These are phyloP conservation scores for Saussurea involucrata DNA, from an alignment of 129 eudicot genomes.

Conservation along the genomic window DNA sequence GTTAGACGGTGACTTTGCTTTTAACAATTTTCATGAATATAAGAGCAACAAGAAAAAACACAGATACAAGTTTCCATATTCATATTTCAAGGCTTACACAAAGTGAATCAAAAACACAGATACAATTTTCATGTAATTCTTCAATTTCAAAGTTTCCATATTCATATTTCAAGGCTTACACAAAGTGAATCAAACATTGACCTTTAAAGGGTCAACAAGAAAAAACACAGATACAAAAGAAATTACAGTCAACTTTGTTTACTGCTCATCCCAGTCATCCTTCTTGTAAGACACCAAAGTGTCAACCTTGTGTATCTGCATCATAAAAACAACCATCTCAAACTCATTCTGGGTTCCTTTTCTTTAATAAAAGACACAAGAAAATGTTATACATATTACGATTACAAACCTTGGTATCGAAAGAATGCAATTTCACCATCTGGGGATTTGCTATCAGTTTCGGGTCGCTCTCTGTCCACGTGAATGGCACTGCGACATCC, in stretches of 20 bases:
- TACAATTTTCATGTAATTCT: conserved; percentile 6
- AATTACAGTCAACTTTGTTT: conserved; percentile 7
- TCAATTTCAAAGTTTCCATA: conserved; percentile 10
- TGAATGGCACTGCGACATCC: conserved; percentile 85
- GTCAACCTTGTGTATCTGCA: conserved; percentile 99
- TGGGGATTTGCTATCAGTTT: conserved; percentile 89
- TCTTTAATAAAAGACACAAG: not conserved
- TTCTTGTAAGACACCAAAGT: conserved; percentile 92
- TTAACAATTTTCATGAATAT: not conserved
- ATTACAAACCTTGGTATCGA: conserved; percentile 74
- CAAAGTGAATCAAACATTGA: conserved; percentile 74
- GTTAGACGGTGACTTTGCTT: conserved; percentile 7
- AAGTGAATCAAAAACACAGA: conserved; percentile 46
- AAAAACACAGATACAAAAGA: conserved; percentile 1
- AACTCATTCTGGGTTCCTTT: not conserved
- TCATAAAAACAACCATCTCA: not conserved
- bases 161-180: conserved; percentile 17
- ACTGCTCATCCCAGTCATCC: conserved; percentile 91
- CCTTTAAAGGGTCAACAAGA: conserved; percentile 19
- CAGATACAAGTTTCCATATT: conserved; percentile 8
- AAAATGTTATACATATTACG: not conserved
- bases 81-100: conserved; percentile 17
- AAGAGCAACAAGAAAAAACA: not conserved
- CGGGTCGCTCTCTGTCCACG: conserved; percentile 97
- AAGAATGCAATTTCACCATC: conserved; percentile 93